Evolutionary conservation across 2,329 filamentous ascomycete genomes (phyloP).

Genomic region (Corynespora cassiicola): DNA sequence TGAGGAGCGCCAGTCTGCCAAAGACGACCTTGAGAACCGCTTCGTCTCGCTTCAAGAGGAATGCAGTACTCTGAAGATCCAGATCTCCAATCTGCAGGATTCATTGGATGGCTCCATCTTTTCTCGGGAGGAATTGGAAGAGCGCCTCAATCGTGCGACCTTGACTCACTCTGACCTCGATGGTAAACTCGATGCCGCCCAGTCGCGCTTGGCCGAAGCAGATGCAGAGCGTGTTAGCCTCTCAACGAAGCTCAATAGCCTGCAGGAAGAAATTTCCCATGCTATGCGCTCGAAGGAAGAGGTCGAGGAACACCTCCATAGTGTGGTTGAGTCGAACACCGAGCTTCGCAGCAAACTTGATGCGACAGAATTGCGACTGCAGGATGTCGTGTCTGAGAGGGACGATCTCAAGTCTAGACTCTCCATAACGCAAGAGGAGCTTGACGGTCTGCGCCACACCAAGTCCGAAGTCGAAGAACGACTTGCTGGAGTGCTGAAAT

Average conservation of each 20-base stretch:
- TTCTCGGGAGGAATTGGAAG: constrained; percentile 11
- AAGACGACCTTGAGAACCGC: constrained; percentile 11
- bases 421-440: constrained; percentile 22
- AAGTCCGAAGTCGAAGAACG: constrained; percentile 21
- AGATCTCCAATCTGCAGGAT: constrained; percentile 15
- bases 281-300: constrained; percentile 24
- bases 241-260: constrained; percentile 15
- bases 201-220: constrained; percentile 13
- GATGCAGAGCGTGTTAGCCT: constrained; percentile 16
- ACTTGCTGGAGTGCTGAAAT: constrained; percentile 16
- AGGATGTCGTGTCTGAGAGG: constrained; percentile 15
- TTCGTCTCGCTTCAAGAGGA: constrained; percentile 9
- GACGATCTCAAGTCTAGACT: constrained; percentile 15
- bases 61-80: constrained; percentile 2
- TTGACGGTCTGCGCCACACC: constrained; percentile 17
- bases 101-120: constrained; percentile 8
- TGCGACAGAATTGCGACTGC: constrained; percentile 21
- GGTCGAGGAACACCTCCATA: constrained; percentile 21
- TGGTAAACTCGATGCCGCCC: constrained; percentile 16
- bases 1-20: constrained; percentile 9
- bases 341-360: constrained; percentile 21
- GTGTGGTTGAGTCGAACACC: constrained; percentile 17
- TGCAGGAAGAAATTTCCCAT: constrained; percentile 22
- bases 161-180: constrained; percentile 9
- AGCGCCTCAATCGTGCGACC: constrained; percentile 6